Percentiles rank a stretch among this genome's conserved stretches.
Conservation (phyloP, 768 basidiomycete species). For the Asterophora lycoperdoides region DNA sequence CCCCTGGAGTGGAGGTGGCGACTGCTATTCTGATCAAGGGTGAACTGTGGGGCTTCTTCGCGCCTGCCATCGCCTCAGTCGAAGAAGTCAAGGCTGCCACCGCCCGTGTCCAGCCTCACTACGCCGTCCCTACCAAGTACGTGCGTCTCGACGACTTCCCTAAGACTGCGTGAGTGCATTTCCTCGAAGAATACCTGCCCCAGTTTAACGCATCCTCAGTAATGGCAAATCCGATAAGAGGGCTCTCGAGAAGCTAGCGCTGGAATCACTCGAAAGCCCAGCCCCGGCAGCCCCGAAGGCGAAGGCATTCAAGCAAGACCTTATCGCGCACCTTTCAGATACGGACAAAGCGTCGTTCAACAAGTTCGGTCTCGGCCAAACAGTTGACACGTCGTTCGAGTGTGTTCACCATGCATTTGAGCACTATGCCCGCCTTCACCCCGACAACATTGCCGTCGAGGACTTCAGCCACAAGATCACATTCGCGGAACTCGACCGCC, state of each 20-base stretch:
- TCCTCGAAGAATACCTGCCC: neutral
- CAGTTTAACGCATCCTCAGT: neutral
- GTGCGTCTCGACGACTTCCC: slow-evolving; percentile 4
- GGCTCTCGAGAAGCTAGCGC: slow-evolving; percentile 37
- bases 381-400: slow-evolving; percentile 36
- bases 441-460: slow-evolving; percentile 45
- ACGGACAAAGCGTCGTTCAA: slow-evolving; percentile 41
- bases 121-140: slow-evolving; percentile 9
- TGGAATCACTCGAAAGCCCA: slow-evolving; percentile 15
- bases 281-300: neutral
- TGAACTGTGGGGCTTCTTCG: too few species aligned
- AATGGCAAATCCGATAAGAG: slow-evolving; percentile 28
- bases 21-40: slow-evolving; percentile 13
- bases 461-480: slow-evolving; percentile 45
- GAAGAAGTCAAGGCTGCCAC: slow-evolving; percentile 11
- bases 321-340: slow-evolving; percentile 26
- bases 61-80: slow-evolving; percentile 6
- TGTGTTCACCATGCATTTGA: slow-evolving; percentile 56
- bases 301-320: slow-evolving; percentile 10
- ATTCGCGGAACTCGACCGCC: slow-evolving; percentile 46
- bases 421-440: slow-evolving; percentile 34
- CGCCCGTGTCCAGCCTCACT: slow-evolving; percentile 10
- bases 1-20: slow-evolving; percentile 8
- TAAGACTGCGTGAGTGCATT: slow-evolving; percentile 3
- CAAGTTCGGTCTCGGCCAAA: slow-evolving; percentile 42